Percentiles rank a stretch among this genome's conserved stretches.
phyloP scores from a whole-genome alignment of 805 yeast species.

The Wickerhamiella cacticola region DNA sequence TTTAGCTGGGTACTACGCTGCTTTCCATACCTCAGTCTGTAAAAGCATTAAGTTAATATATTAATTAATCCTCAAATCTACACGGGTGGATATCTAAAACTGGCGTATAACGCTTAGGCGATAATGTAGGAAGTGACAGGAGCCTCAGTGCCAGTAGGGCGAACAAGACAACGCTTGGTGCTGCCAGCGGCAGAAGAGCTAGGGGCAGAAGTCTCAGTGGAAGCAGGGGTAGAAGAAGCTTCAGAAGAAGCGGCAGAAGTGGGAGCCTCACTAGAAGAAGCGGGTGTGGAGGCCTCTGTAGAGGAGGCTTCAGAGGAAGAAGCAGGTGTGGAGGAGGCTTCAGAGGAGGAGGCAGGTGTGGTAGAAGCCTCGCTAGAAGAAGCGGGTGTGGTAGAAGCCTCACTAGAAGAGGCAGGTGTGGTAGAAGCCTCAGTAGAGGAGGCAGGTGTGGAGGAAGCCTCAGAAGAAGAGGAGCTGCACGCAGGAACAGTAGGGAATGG shows the following conservation, averaged over 20 bases:
- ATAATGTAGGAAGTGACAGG: background rate
- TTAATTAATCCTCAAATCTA: background rate
- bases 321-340: background rate
- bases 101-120: background rate
- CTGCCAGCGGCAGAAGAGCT: background rate
- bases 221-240: background rate
- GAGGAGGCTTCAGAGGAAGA: slow-evolving; percentile 13
- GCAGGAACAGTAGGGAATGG: slow-evolving; percentile 18
- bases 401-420: slow-evolving; percentile 16
- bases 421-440: slow-evolving; percentile 7
- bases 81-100: background rate
- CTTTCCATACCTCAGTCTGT: background rate
- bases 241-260: background rate
- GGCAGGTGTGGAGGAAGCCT: background rate
- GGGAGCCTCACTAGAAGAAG: background rate
- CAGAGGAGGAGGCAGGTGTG: slow-evolving; percentile 1
- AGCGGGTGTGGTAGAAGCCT: slow-evolving; percentile 16
- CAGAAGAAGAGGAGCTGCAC: slow-evolving; percentile 16
- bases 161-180: slow-evolving; percentile 6
- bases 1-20: background rate
- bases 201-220: too few species aligned
- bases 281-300: background rate
- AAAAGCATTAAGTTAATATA: background rate
- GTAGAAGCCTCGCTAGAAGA: background rate
- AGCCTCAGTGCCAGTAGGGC: slow-evolving; percentile 7